A percentile compares a stretch with the other conserved stretches of the same genome.
Conservation (phyloP, 371 early-diverging fungal species). For the Mucor saturninus region DNA sequence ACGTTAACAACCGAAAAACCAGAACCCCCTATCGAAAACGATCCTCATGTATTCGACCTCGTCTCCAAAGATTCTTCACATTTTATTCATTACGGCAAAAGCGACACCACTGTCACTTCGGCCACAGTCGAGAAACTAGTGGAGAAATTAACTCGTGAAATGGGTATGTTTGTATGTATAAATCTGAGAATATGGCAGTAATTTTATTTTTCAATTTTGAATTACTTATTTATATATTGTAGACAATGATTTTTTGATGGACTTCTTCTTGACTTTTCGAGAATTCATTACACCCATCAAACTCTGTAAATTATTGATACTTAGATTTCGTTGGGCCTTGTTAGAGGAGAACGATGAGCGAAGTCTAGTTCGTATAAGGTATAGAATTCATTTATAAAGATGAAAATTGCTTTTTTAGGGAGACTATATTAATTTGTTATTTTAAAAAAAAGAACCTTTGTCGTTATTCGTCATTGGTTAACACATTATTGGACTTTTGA, state of each 20-base stretch:
- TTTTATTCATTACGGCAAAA: conserved; percentile 48
- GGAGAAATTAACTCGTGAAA: conserved; percentile 62
- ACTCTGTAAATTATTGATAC: conserved; percentile 50
- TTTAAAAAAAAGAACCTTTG: conserved; percentile 49
- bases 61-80: conserved; percentile 26
- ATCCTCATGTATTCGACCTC: conserved; percentile 52
- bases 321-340: conserved; percentile 57
- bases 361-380: conserved; percentile 52
- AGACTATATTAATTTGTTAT: not conserved
- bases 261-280: conserved; percentile 57
- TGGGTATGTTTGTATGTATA: conserved; percentile 46
- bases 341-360: conserved; percentile 46
- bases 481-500: conserved; percentile 54
- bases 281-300: conserved; percentile 50
- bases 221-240: not conserved
- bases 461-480: conserved; percentile 57
- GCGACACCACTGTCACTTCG: conserved; percentile 45
- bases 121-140: conserved; percentile 63
- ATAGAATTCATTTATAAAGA: conserved; percentile 8
- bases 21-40: conserved; percentile 47
- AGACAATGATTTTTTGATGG: conserved; percentile 52
- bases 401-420: not conserved
- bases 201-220: not conserved
- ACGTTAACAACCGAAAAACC: conserved; percentile 12
- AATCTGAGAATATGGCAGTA: not conserved